Evolutionary conservation across 163 green algal species (phyloP).

Genomic region (Scenedesmus sp.): DNA sequence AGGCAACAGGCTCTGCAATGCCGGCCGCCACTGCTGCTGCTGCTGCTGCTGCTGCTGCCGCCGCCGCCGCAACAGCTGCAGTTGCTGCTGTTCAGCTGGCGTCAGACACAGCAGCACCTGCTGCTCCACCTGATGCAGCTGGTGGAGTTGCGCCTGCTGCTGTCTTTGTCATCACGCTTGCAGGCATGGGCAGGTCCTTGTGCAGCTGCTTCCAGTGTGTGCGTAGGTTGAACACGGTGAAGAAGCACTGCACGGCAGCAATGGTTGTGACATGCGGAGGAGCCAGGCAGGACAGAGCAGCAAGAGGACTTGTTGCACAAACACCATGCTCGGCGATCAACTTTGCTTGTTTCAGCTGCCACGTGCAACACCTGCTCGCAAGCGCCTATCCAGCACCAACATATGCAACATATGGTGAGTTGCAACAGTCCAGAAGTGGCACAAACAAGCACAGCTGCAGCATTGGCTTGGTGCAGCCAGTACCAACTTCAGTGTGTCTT

Average conservation of each 20-base stretch:
- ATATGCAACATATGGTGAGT: too few species aligned
- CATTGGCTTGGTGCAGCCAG: too few species aligned
- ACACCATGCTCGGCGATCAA: too few species aligned
- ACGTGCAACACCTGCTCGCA: too few species aligned
- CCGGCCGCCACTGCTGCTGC: not conserved
- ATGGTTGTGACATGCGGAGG: not conserved
- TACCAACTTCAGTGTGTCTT: too few species aligned
- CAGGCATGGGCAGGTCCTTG: constrained; percentile 22
- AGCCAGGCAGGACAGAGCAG: not conserved
- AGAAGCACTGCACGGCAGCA: constrained; percentile 38
- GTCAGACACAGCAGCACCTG: not conserved
- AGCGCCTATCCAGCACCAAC: too few species aligned
- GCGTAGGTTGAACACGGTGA: constrained; percentile 48
- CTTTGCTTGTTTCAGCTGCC: too few species aligned
- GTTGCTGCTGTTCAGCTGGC: not conserved
- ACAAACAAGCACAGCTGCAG: too few species aligned
- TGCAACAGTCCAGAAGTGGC: too few species aligned
- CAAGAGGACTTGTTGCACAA: not conserved
- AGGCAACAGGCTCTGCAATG: not conserved
- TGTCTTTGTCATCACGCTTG: constrained; percentile 3
- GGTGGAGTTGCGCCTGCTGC: not conserved
- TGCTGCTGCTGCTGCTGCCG: not conserved
- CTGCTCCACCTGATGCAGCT: not conserved
- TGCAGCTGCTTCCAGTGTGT: constrained; percentile 49
- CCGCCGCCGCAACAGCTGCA: not conserved